Percentiles rank a stretch among this genome's conserved stretches.
phyloP scores from a whole-genome alignment of 495 filamentous ascomycete species.

The Penicillium psychrofluorescens region DNA sequence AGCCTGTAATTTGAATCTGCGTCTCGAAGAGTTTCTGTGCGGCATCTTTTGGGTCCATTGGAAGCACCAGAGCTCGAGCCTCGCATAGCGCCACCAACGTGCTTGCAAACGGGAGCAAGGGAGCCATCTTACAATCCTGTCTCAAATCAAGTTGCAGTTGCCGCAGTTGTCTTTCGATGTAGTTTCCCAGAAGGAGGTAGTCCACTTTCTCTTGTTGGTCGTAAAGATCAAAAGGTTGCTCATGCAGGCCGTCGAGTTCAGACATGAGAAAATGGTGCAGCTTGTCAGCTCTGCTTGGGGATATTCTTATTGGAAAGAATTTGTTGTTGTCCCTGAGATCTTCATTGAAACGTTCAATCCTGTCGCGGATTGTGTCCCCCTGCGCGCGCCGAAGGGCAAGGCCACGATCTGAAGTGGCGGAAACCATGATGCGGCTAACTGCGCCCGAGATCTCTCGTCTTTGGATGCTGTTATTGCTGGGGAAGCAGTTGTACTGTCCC shows the following conservation, averaged over 20 bases:
- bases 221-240: conserved; percentile 18
- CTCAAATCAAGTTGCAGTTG: conserved; percentile 27
- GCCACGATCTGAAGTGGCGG: neutral
- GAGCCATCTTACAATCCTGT: conserved; percentile 21
- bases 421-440: neutral
- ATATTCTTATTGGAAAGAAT: conserved; percentile 8
- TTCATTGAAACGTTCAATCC: conserved; percentile 11
- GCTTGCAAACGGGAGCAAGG: conserved; percentile 28
- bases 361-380: conserved; percentile 2
- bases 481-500: no score
- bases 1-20: conserved; percentile 9
- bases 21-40: conserved; percentile 24
- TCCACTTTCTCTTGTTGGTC: conserved; percentile 36
- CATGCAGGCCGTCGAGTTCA: conserved; percentile 4
- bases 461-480: no score
- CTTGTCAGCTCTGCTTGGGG: conserved; percentile 1
- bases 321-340: conserved; percentile 11
- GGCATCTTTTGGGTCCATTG: conserved; percentile 22
- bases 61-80: conserved; percentile 23
- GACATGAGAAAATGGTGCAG: conserved; percentile 2
- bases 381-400: conserved; percentile 3
- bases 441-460: no score
- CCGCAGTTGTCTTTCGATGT: conserved; percentile 21
- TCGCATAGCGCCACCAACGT: conserved; percentile 31
- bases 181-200: conserved; percentile 34